Base-by-base conservation (phyloP, 176 grass and related monocot species). In the Eragrostis nindensis region DNA sequence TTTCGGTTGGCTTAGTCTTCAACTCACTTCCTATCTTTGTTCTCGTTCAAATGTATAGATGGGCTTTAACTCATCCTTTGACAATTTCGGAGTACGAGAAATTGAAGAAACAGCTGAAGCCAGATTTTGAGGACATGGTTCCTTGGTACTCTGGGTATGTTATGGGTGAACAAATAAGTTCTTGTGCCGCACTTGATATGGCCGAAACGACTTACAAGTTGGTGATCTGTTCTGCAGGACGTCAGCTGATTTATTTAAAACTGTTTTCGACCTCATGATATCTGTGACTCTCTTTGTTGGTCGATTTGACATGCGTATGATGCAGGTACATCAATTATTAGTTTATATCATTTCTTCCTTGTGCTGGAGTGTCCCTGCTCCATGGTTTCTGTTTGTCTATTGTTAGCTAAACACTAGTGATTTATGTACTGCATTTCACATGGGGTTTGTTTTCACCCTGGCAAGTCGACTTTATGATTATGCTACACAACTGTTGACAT, bases 241-340 rank as follows among this genome's bases (percentile, higher is more conserved):
- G 59, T 98, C 96, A 77, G 88, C 96, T 48, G 96, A 98, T 91
- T 84, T 98, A 69, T 98, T 98, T 78, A 98, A 98, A 86, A 98
- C 96, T 8, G 92, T 93, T 68, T 98, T 98, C 32, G 96, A 98
- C 42, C 96, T 98, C 55, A 98, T 98, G 96, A 87, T 98, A 77
- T 98, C 92, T 53, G 92, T 98, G 68, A 98, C 92, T 84, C 81
- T 98, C 32, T 99, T 99, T 63, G 92, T 99, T 66, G 96, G 96
- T 83, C 86, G 92, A 41, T 99, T 99, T 73, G 96, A 99, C 76
- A 99, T 99, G 96, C 92, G 96, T 66, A 99, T 99, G 96, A 99
- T 99, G 96, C 96, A 99, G 92, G 95, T 98, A 87, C 38, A 26
- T 66, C 63, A 30, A 1, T 68, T 50, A 69, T 67, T 68, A 52